Base-by-base conservation (phyloP, 805 yeast genomes). In the Pichia ethanolica region DNA sequence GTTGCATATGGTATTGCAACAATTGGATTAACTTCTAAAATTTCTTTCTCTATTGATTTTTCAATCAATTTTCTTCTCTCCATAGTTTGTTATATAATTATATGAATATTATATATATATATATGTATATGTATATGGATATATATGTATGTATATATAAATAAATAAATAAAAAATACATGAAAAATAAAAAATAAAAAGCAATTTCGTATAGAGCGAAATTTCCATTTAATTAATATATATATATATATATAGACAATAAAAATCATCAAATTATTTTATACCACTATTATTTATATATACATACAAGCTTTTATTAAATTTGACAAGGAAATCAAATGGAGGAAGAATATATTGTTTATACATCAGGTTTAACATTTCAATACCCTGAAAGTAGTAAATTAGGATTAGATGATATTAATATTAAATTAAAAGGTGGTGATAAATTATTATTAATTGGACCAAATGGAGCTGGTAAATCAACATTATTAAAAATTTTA, bases 401-500 rank as follows among this genome's bases (percentile, higher is more conserved):
- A 45, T 77, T 86, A 3, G 95, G 96, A 0, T 71, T 93, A 13
- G 75, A 76, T 33, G 73, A 86, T 43, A 75, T 91, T 53, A 71
- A 73, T 36, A 60, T 93, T 39, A 56, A 70, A 11, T 73, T 93
- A 25, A 81, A 83, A 1, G 79, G 85, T 75, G 81, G 85, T 7
- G 78, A 91, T 1, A 75, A 96, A 52, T 80, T 90, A 10, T 70
- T 93, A 35, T 66, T 93, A 7, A 75, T 93, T 27, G 99, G 99
- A 0, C 95, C 98, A 11, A 90, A 90, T 59, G 99, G 99, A 20
- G 98, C 99, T 1, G 98, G 99, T 5, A 93, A 93, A 65, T 87
- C 97, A 1, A 93, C 99, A 0, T 65, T 93, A 40, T 72, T 93
- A 54, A 80, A 82, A 62, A 77, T 93, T 14, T 70, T 93, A 20